Evolutionary conservation across 208 protist genomes (phyloP), one percentile per base, ranked within the genome.

Genomic region (Trypanosoma congolense): DNA sequence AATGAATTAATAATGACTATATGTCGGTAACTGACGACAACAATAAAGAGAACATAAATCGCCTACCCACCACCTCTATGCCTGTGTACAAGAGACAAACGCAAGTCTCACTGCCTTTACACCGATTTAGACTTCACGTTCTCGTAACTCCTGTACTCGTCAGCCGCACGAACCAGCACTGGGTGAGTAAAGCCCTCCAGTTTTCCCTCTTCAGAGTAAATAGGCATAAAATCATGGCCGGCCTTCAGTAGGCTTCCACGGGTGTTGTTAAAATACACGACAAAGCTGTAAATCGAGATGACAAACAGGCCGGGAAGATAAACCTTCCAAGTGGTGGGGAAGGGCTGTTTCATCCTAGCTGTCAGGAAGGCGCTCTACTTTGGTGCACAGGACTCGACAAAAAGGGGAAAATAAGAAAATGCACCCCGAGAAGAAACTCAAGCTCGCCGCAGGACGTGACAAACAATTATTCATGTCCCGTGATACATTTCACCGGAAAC

Each of bases 171-270:
- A 14, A 93, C 87, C 14, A 93, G 55, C 24, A 86, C 79, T 0
- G 87, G 87, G 52, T 93, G 87, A 9, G 87, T 93, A 54, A 93
- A 93, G 22, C 87, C 87, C 60, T 90, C 77, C 1, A 93, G 63
- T 52, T 89, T 90, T 14, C 87, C 87, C 21, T 90, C 83, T 35
- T 90, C 82, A 4, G 80, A 85, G 56, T 93, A 93, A 49, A 93
- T 90, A 31, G 87, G 87, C 2, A 90, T 65, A 53, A 93, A 91
- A 44, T 93, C 87, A 57, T 93, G 81, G 2, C 80, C 87, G 50
- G 79, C 75, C 49, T 93, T 93, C 41, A 93, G 64, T 14, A 80
- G 74, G 2, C 78, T 70, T 0, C 57, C 61, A 8, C 73, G 72
- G 0, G 78, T 81, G 18, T 75, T 65, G 38, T 61, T 83, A 46